Percentiles rank a stretch among this genome's conserved stretches.
Evolutionary conservation across 129 eudicot genomes (phyloP).

Genomic region (Artemisia argyi): DNA sequence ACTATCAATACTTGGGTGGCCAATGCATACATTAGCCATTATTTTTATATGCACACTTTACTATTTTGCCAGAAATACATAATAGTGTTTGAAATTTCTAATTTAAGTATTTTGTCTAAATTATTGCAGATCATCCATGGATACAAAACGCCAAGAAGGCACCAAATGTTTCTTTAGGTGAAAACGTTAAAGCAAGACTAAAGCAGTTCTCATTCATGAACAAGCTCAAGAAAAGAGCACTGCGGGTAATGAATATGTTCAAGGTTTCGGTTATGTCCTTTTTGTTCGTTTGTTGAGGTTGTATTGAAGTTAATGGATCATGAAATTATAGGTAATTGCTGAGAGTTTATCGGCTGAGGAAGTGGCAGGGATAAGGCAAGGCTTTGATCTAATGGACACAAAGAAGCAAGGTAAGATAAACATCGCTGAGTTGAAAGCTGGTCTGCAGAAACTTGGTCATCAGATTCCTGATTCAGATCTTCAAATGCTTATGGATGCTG

Average conservation of each 20-base stretch:
- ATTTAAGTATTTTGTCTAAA: background rate
- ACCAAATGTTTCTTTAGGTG: constrained; percentile 88
- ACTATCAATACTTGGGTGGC: too few species aligned
- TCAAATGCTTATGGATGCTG: constrained; percentile 80
- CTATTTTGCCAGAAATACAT: too few species aligned
- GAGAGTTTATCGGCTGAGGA: constrained; percentile 80
- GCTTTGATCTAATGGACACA: constrained; percentile 65
- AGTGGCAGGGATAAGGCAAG: constrained; percentile 69
- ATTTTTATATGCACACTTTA: too few species aligned
- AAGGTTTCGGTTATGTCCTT: background rate
- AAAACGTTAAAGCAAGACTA: constrained; percentile 81
- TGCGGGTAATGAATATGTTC: constrained; percentile 46
- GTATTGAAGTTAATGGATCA: constrained; percentile 6
- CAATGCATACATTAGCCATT: too few species aligned
- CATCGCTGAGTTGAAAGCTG: constrained; percentile 67
- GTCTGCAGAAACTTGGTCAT: constrained; percentile 72
- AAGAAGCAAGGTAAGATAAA: constrained; percentile 68
- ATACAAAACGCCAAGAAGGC: constrained; percentile 85
- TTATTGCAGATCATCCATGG: constrained; percentile 88
- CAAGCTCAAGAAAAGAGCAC: constrained; percentile 87
- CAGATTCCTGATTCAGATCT: constrained; percentile 67
- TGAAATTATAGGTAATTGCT: constrained; percentile 60
- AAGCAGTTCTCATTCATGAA: constrained; percentile 90
- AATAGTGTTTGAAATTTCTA: background rate
- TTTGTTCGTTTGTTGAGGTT: background rate